Base-by-base conservation (phyloP, 2,329 filamentous ascomycete genomes). In the Fusarium buxicola region DNA sequence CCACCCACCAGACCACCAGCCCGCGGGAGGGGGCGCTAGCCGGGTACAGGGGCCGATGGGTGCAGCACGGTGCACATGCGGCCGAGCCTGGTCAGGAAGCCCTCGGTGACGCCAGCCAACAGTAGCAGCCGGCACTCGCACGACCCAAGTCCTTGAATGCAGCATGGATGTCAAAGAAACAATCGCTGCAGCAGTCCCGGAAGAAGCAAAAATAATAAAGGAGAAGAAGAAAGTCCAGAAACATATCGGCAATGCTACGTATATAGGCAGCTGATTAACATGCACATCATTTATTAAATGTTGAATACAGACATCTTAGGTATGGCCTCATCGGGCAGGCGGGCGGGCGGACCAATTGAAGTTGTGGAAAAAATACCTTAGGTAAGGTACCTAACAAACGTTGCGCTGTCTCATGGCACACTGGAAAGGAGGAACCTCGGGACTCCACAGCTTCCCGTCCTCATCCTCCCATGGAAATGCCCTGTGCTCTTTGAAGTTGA, bases 11-110 rank as follows among this genome's bases (percentile, higher is more conserved):
- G 34, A 8, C 54, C 46, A 58, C 56, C 44, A 58, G 45, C 40
- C 56, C 45, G 39, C 55, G 43, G 25, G 55, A 49, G 50, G 44
- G 12, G 41, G 35, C 58, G 40, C 58, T 56, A 61, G 40, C 40
- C 27, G 30, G 35, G 46, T 15, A 32, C 36, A 32, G 35, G 47
- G 36, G 18, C 28, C 41, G 28, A 18, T 36, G 47, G 27, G 36
- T 25, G 47, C 27, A 38, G 38, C 38, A 44, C 40, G 38, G 31
- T 31, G 38, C 28, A 52, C 27, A 44, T 32, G 40, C 32, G 34
- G 34, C 35, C 40, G 24, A 24, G 40, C 32, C 39, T 16, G 41
- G 13, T 12, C 49, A 27, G 16, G 49, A 21, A 18, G 43, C 43
- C 16, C 21, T 31, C 28, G 30, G 28, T 18, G 24, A 60, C 39